These are phyloP conservation scores for Prototheca cutis DNA, from an alignment of 163 green algal genomes.

Conservation along the genomic window DNA sequence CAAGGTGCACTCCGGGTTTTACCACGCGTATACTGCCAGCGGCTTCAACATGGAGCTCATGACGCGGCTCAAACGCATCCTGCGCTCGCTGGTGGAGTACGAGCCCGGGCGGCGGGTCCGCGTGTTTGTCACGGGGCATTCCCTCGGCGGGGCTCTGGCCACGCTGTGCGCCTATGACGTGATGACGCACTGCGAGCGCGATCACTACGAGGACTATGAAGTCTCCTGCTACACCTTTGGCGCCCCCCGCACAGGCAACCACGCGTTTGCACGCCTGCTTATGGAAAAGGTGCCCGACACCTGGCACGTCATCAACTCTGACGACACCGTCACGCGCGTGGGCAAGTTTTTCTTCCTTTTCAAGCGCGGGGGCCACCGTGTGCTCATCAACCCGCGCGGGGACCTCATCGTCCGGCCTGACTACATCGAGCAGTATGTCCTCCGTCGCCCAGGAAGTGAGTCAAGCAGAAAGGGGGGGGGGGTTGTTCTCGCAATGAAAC, in stretches of 20 bases:
- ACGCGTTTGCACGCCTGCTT: constrained; percentile 24
- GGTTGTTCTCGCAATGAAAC: too few species aligned
- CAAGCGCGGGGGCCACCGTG: constrained; percentile 28
- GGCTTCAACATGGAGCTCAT: constrained; percentile 16
- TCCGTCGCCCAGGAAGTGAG: constrained; percentile 1
- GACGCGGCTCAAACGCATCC: constrained; percentile 6
- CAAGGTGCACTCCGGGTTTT: constrained; percentile 29
- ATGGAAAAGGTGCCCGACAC: constrained; percentile 13
- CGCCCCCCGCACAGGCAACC: constrained; percentile 51
- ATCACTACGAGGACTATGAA: not conserved
- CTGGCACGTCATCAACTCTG: constrained; percentile 35
- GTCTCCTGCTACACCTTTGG: constrained; percentile 14
- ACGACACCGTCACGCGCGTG: constrained; percentile 1
- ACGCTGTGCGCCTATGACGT: constrained; percentile 31
- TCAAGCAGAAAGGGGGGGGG: too few species aligned
- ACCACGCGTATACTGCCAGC: constrained; percentile 10
- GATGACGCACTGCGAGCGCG: not conserved
- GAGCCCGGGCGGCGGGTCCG: not conserved
- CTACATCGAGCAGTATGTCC: constrained; percentile 10
- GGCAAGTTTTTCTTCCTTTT: constrained; percentile 11
- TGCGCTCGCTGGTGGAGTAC: not conserved
- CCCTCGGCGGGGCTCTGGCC: constrained; percentile 47
- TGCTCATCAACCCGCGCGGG: constrained; percentile 29
- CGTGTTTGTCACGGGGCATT: constrained; percentile 34
- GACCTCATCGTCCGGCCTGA: constrained; percentile 28